Conservation (phyloP, 2,329 filamentous ascomycete species). For the Penicillium sp. region DNA sequence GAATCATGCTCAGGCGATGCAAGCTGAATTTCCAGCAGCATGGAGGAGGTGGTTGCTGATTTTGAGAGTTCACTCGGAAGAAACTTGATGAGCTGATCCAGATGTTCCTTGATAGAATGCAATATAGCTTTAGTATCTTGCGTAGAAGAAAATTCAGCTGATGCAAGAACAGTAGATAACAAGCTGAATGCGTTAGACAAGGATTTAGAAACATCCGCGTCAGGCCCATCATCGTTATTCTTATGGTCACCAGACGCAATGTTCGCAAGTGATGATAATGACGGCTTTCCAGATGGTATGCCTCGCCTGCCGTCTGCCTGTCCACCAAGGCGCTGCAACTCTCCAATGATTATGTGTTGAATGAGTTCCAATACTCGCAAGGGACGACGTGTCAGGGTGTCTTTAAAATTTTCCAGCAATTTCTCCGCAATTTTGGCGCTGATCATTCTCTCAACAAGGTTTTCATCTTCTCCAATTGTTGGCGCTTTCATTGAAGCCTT, state of each 20-base stretch:
- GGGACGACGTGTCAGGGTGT: slow-evolving; percentile 39
- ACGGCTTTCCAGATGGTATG: slow-evolving; percentile 22
- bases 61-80: slow-evolving; percentile 33
- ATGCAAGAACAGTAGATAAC: slow-evolving; percentile 40
- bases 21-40: slow-evolving; percentile 41
- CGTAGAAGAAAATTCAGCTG: slow-evolving; percentile 36
- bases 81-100: slow-evolving; percentile 34
- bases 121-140: slow-evolving; percentile 28
- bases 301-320: slow-evolving; percentile 3
- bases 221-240: slow-evolving; percentile 10
- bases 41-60: slow-evolving; percentile 38
- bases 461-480: slow-evolving; percentile 21
- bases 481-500: slow-evolving; percentile 2
- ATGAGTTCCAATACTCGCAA: slow-evolving; percentile 38
- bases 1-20: slow-evolving; percentile 22
- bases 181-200: slow-evolving; percentile 40
- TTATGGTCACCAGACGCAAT: slow-evolving; percentile 25
- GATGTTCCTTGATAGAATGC: slow-evolving; percentile 29
- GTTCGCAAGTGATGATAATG: slow-evolving; percentile 34
- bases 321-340: slow-evolving; percentile 19
- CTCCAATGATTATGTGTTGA: slow-evolving; percentile 39
- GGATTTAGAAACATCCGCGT: slow-evolving; percentile 32
- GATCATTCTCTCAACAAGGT: slow-evolving; percentile 34
- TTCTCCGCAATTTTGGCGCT: slow-evolving; percentile 41
- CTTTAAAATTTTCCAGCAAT: slow-evolving; percentile 40